A percentile compares a stretch with the other conserved stretches of the same genome.
phyloP scores from a whole-genome alignment of 2,329 filamentous ascomycete species.

The Blastomyces gilchristii region DNA sequence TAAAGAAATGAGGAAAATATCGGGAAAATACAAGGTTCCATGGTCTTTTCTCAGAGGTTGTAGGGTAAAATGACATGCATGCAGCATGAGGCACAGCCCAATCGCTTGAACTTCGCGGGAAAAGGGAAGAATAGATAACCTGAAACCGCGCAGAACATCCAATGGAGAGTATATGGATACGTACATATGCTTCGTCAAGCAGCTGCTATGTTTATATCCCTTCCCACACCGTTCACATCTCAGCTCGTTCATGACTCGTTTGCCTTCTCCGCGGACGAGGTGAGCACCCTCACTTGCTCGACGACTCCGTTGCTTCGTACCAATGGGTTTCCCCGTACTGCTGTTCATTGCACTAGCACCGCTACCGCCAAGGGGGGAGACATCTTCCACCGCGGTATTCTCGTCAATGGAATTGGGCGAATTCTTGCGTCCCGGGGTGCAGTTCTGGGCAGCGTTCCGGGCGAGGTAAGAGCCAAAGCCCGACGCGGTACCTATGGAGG shows the following conservation, averaged over 20 bases:
- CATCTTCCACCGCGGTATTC: conserved; percentile 17
- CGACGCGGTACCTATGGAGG: conserved; percentile 38
- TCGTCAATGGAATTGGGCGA: conserved; percentile 27
- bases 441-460: conserved; percentile 21
- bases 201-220: conserved; percentile 99
- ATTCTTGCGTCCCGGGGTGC: conserved; percentile 30
- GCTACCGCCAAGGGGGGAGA: conserved; percentile 13
- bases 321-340: conserved; percentile 37
- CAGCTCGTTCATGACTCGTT: conserved; percentile 73
- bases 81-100: background rate
- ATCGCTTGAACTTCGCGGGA: background rate
- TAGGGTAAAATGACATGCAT: background rate
- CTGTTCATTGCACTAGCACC: conserved; percentile 42
- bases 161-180: conserved; percentile 40
- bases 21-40: too few relatives aligned
- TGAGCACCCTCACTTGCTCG: conserved; percentile 79
- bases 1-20: background rate
- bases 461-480: conserved; percentile 36
- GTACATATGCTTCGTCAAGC: conserved; percentile 99
- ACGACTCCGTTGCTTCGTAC: conserved; percentile 46
- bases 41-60: too few relatives aligned
- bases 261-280: conserved; percentile 65
- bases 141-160: too few relatives aligned
- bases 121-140: too few relatives aligned
- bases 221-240: conserved; percentile 98